Evolutionary conservation across 805 yeast genomes (phyloP).

Genomic region (Kodamaea neixiangensis): DNA sequence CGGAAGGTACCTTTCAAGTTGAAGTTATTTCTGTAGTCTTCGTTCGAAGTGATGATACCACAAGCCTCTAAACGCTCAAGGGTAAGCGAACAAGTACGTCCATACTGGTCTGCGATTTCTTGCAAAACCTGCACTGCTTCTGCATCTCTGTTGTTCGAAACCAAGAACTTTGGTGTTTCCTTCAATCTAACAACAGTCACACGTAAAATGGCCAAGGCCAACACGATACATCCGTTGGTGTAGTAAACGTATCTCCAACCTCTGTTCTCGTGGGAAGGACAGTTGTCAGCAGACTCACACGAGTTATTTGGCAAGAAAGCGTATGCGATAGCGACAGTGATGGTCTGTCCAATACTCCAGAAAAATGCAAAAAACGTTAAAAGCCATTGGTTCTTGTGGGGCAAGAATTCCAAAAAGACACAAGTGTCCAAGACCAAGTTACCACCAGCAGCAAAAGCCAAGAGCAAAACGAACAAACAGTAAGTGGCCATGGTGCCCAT

Average conservation of each 20-base stretch:
- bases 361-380: conserved; percentile 46
- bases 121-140: conserved; percentile 47
- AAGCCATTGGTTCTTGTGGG: conserved; percentile 51
- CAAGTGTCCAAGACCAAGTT: conserved; percentile 57
- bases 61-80: conserved; percentile 24
- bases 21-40: conserved; percentile 19
- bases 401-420: conserved; percentile 54
- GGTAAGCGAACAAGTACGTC: conserved; percentile 23
- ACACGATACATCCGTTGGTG: conserved; percentile 50
- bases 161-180: conserved; percentile 59
- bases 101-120: conserved; percentile 39
- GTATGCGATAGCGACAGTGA: conserved; percentile 55
- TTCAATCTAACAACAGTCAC: conserved; percentile 40
- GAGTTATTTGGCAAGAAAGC: conserved; percentile 53
- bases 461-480: conserved; percentile 48
- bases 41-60: conserved; percentile 19
- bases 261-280: conserved; percentile 49
- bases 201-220: conserved; percentile 33
- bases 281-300: conserved; percentile 40
- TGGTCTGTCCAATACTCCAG: conserved; percentile 53
- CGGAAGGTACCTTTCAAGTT: conserved; percentile 10
- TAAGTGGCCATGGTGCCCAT: conserved; percentile 51
- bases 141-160: conserved; percentile 53
- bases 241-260: conserved; percentile 63
- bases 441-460: conserved; percentile 55